Conservation (phyloP, 2,329 filamentous ascomycete genomes). For the Exophiala viscosa region DNA sequence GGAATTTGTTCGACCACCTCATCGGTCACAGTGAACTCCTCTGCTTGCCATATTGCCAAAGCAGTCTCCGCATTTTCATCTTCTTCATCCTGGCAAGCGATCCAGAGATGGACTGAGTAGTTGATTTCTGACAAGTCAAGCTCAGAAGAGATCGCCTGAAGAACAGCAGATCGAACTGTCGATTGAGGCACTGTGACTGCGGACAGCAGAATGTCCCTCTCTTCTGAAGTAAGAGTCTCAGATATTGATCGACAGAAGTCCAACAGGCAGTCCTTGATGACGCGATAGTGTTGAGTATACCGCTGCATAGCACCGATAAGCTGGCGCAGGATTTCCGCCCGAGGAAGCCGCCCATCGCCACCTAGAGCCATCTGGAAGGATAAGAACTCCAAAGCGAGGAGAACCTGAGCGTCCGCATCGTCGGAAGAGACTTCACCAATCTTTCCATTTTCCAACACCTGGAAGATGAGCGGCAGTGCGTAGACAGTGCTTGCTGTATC, state of each 20-base stretch:
- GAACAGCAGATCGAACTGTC: constrained; percentile 74
- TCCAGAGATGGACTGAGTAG: constrained; percentile 88
- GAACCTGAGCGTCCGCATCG: constrained; percentile 81
- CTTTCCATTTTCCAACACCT: constrained; percentile 74
- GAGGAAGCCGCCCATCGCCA: constrained; percentile 70
- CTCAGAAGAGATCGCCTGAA: constrained; percentile 87
- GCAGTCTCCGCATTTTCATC: constrained; percentile 82
- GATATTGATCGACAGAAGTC: constrained; percentile 83
- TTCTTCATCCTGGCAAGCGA: constrained; percentile 86
- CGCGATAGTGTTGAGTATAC: constrained; percentile 90
- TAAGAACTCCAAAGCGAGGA: constrained; percentile 82
- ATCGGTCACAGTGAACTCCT: constrained; percentile 66
- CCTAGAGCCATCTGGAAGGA: constrained; percentile 83
- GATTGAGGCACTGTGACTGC: constrained; percentile 76
- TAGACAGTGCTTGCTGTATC: constrained; percentile 86
- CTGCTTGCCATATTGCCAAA: constrained; percentile 91
- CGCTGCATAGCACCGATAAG: constrained; percentile 80
- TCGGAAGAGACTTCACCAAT: constrained; percentile 65
- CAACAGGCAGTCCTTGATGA: constrained; percentile 85
- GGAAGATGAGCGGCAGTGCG: constrained; percentile 74
- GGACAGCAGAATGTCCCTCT: constrained; percentile 71
- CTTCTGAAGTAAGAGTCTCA: constrained; percentile 68
- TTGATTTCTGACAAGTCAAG: constrained; percentile 84
- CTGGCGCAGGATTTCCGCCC: constrained; percentile 66
- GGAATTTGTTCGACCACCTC: constrained; percentile 66